Evolutionary conservation across 1,284 basidiomycete species (phyloP), one percentile per base, ranked within the genome.

Genomic region (Gomphus bonarii): DNA sequence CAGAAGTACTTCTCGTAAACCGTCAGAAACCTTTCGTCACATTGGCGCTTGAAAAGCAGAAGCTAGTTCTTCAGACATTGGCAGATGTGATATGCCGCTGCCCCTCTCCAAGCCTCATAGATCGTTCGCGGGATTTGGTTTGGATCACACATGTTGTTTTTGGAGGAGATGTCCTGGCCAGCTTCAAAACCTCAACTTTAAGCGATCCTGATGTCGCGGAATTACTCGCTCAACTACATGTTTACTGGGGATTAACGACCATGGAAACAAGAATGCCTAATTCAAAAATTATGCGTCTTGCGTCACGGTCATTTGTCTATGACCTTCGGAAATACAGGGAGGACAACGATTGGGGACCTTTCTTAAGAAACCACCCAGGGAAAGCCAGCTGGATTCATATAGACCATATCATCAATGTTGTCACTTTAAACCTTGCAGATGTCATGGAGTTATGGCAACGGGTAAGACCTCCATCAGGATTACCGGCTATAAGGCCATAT

Each of bases 371-470:
- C 50, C 57, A 55, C 18, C 57, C 65, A 36, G 67, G 70, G 28
- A 69, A 70, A 14, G 74, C 79, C 55, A 76, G 85, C 63, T 87
- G 84, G 84, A 68, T 73, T 53, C 82, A 85, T 61, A 62, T 83
- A 43, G 75, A 82, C 62, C 73, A 77, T 59, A 69, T 84, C 50
- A 68, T 80, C 59, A 80, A 77, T 60, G 81, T 85, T 33, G 69
- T 85, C n/a, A 63, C 73, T 48, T 68, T 74, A 65, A 86, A 87
- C 66, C 65, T 85, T 50, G 71, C 73, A 30, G 79, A 84, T 43
- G 67, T 79, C 28, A 69, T 73, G 54, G 48, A 62, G 30, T 53
- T 65, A 40, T 70, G 70, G 70, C 62, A 69, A 28, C 65, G 71
- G 40, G 68, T 71, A 25, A 65, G 69, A 50, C 83, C 84, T 0